Percentiles rank a stretch among this genome's conserved stretches.
phyloP scores from a whole-genome alignment of 768 basidiomycete species.

The Termitomyces titanicus region DNA sequence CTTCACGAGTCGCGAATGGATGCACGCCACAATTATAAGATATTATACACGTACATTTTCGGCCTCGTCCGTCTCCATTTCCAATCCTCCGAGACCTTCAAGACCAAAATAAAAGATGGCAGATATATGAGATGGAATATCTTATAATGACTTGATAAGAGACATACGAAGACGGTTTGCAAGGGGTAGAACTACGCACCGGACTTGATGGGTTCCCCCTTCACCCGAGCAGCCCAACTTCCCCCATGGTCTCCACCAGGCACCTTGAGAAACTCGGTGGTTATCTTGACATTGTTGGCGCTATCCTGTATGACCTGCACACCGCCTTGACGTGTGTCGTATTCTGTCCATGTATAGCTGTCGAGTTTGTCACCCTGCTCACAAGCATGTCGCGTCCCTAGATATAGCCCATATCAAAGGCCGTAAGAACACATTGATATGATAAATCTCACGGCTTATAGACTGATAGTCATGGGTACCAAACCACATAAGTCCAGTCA shows the following conservation, averaged over 20 bases:
- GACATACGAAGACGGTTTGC: not conserved
- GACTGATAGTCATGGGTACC: constrained; percentile 84
- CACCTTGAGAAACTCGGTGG: constrained; percentile 84
- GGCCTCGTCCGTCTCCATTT: constrained; percentile 74
- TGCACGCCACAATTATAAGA: not conserved
- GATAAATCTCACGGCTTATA: constrained; percentile 46
- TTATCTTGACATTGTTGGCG: constrained; percentile 80
- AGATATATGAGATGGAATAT: constrained; percentile 60
- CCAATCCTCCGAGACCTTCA: constrained; percentile 81
- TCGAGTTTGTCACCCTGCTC: constrained; percentile 83
- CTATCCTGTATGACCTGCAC: constrained; percentile 81
- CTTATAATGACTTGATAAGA: constrained; percentile 21
- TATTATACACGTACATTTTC: constrained; percentile 53
- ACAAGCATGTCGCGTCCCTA: constrained; percentile 81
- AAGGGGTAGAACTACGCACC: constrained; percentile 36
- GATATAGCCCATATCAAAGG: not conserved
- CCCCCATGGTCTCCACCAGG: constrained; percentile 79
- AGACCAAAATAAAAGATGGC: constrained; percentile 85
- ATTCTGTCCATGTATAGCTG: constrained; percentile 83
- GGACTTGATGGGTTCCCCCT: constrained; percentile 70
- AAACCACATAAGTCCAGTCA: constrained; percentile 95
- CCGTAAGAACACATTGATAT: not conserved
- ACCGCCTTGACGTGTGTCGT: constrained; percentile 83
- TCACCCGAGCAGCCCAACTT: constrained; percentile 85
- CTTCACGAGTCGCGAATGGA: constrained; percentile 33